Base-by-base conservation (phyloP, 2,329 filamentous ascomycete species). In the Paecilomyces variotii region DNA sequence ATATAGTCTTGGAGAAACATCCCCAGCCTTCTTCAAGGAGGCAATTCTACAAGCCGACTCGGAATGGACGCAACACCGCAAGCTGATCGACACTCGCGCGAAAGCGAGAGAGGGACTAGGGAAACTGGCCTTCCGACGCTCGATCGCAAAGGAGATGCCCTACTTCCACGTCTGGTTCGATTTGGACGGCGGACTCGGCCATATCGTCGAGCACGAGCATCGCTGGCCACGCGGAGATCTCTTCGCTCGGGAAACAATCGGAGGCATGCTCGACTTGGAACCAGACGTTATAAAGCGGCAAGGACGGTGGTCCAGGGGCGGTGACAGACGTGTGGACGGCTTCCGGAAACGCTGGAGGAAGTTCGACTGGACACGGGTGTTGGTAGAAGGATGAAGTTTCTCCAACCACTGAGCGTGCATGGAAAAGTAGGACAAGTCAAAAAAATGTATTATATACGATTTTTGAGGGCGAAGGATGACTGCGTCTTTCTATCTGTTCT, bases 161-260 rank as follows among this genome's bases (percentile, higher is more conserved):
- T 99, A 99, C 73, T 99, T 99, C 68, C 94, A 99, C 72, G 93
- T 87, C 24, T 99, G 93, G 92, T 97, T 97, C 71, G 84, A 86
- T 56, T 78, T 99, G 0, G 92, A 99, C 70, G 94, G 94, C 2
- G 94, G 94, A 0, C 76, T 99, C 63, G 94, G 91, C 0, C 94
- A 99, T 72, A 80, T 99, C 7, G 89, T 99, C 0, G 94, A 99
- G 75, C 90, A 99, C 66, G 79, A 86, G 28, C 82, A 85, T 54
- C 80, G 86, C 55, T 99, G 94, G 94, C 95, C 95, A 0, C 84
- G 83, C 66, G 93, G 93, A 0, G 94, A 99, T 74, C 73, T 97
- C 19, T 99, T 99, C 72, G 94, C 94, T 1, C 80, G 94, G 57
- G 94, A 97, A 76, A 84, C 96, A 5, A 80, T 99, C 39, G 94